phyloP scores from a whole-genome alignment of 208 protist species.

The Strigomonas culicis region DNA sequence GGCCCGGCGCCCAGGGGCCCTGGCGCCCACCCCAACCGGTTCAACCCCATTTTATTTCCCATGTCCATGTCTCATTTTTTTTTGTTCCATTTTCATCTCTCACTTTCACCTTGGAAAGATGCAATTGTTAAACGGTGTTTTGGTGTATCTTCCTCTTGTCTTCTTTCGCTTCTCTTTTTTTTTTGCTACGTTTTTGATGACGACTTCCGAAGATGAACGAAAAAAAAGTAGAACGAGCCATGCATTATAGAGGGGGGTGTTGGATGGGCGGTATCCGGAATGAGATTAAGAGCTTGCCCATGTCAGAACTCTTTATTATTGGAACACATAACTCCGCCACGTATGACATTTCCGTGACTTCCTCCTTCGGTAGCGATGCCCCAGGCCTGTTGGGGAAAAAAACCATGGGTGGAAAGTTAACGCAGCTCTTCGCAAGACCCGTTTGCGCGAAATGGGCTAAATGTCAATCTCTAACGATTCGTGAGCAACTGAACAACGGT shows the following conservation, averaged over 20 bases:
- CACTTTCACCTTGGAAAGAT: too few species aligned
- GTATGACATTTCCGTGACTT: background rate
- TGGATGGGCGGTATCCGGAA: background rate
- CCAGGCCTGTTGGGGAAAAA: background rate
- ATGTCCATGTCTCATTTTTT: too few species aligned
- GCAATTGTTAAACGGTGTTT: too few species aligned
- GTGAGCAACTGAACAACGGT: background rate
- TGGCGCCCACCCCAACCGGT: too few species aligned
- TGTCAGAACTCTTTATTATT: background rate
- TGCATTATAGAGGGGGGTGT: background rate
- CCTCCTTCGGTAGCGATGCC: background rate
- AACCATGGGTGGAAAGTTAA: background rate
- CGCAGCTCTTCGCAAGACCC: background rate
- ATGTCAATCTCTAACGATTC: background rate
- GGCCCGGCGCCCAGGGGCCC: too few species aligned
- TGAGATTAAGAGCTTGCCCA: background rate
- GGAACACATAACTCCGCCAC: constrained; percentile 6
- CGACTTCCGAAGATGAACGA: background rate
- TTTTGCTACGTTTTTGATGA: too few species aligned
- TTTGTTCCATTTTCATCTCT: too few species aligned
- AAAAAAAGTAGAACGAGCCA: background rate
- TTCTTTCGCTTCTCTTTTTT: too few species aligned
- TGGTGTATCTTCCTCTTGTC: too few species aligned
- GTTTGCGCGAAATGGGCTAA: constrained; percentile 5
- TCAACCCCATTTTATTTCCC: too few species aligned